Base-by-base conservation (phyloP, 2,329 filamentous ascomycete genomes). In the Fusarium sp. region DNA sequence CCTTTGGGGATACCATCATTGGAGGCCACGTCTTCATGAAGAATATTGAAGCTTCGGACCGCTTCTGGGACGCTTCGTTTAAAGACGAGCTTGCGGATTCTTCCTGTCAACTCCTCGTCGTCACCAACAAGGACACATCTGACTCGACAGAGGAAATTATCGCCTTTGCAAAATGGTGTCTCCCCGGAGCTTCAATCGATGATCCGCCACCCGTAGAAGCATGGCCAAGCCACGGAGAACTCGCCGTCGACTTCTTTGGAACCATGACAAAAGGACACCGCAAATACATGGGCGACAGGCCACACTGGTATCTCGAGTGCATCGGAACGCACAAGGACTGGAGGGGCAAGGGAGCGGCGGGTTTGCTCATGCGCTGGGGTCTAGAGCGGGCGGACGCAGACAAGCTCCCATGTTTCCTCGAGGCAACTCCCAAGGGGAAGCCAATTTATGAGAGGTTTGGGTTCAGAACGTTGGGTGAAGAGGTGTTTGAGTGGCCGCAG, bases 251-350 rank as follows among this genome's bases (percentile, higher is more conserved):
- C 3, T 88, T 88, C 77, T 87, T 87, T 58, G 79, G 79, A 0
- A 77, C 78, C 1, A 74, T 88, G 63, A 74, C 79, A 0, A 74
- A 68, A 8, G 81, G 80, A 29, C 85, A 85, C 40, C 72, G 75
- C 16, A 77, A 78, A 50, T 78, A 84, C 36, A 86, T 88, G 81
- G 81, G 78, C 0, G 79, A 77, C 5, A 81, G 79, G n/a, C 82
- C 79, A 66, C 88, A 89, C 73, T 87, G 84, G 80, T 86, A 84
- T 70, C 80, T 90, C 11, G 87, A 88, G 70, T 73, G 89, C 8
- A 76, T 90, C 4, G 85, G 81, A 3, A 86, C 86, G 13, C 79
- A 81, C 50, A 80, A 78, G 4, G 82, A 81, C 20, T 82, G 82
- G 69, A 86, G 88, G 77, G 84, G 88, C 1, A 83, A 80, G 42